Evolutionary conservation across 179 eudicot species (phyloP).

Genomic region (Pouteria campechiana): DNA sequence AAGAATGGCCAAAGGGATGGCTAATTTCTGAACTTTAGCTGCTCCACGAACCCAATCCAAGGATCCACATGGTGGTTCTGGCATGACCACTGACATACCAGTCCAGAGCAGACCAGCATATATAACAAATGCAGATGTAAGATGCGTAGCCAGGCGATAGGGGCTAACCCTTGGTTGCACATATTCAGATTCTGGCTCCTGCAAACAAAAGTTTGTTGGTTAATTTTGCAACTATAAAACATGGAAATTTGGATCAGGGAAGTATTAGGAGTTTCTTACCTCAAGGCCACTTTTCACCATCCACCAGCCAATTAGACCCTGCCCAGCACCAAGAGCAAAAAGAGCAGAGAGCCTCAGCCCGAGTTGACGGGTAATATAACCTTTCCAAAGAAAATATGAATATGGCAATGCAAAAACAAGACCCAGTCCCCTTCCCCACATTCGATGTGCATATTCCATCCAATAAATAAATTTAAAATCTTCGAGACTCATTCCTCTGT

Average conservation of each 20-base stretch:
- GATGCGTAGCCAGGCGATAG: conserved; percentile 85
- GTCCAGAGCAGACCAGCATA: conserved; percentile 92
- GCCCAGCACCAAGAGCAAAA: conserved; percentile 91
- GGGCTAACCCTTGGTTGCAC: conserved; percentile 93
- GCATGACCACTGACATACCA: conserved; percentile 91
- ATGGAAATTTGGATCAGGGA: not conserved
- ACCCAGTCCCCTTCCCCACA: conserved; percentile 99
- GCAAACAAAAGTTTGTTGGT: not conserved
- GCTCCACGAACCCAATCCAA: conserved; percentile 85
- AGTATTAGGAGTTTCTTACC: conserved; percentile 22
- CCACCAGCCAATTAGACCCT: conserved; percentile 98
- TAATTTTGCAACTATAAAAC: not conserved
- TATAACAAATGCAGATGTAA: conserved; percentile 79
- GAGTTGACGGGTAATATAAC: conserved; percentile 67
- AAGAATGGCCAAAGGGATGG: conserved; percentile 72
- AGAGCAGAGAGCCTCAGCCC: conserved; percentile 71
- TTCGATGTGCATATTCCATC: conserved; percentile 99
- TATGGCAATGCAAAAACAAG: conserved; percentile 93
- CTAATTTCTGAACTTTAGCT: conserved; percentile 73
- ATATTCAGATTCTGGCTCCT: conserved; percentile 84
- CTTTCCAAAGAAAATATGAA: conserved; percentile 79
- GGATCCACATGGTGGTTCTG: conserved; percentile 96
- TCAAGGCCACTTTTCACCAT: conserved; percentile 98
- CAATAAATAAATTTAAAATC: conserved; percentile 92
- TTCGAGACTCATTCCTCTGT: conserved; percentile 81